phyloP scores from a whole-genome alignment of 371 early-diverging fungal species.

The Zychaea mexicana region DNA sequence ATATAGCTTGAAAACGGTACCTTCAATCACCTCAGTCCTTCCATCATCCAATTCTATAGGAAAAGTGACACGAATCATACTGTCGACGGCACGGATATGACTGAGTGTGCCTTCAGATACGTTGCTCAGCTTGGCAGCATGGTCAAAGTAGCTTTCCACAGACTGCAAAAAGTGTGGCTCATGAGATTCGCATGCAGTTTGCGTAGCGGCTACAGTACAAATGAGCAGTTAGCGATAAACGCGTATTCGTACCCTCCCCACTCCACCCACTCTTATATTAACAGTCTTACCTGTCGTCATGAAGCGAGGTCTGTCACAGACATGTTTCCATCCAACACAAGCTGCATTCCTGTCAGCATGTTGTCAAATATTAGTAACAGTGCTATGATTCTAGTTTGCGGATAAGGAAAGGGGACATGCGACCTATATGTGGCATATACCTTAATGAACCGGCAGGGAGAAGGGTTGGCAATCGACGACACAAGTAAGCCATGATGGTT shows the following conservation, averaged over 20 bases:
- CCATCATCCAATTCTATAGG: conserved; percentile 82
- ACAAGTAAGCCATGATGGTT: neutral
- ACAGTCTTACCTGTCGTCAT: neutral
- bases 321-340: neutral
- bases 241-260: neutral
- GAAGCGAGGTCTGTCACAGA: neutral
- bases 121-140: conserved; percentile 73
- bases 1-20: too few species aligned
- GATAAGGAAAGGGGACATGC: too few species aligned
- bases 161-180: conserved; percentile 82
- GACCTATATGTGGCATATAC: neutral
- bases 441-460: neutral
- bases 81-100: conserved; percentile 82
- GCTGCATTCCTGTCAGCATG: neutral
- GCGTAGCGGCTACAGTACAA: conserved; percentile 47
- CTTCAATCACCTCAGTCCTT: conserved; percentile 74
- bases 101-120: conserved; percentile 69
- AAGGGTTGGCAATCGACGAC: neutral
- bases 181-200: conserved; percentile 66
- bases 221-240: neutral
- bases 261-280: too few species aligned
- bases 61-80: conserved; percentile 81
- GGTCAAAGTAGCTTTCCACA: conserved; percentile 80
- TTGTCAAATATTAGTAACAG: too few species aligned
- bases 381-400: too few species aligned